phyloP scores from a whole-genome alignment of 306 rosid genomes.

The Hippophae gyantsensis region DNA sequence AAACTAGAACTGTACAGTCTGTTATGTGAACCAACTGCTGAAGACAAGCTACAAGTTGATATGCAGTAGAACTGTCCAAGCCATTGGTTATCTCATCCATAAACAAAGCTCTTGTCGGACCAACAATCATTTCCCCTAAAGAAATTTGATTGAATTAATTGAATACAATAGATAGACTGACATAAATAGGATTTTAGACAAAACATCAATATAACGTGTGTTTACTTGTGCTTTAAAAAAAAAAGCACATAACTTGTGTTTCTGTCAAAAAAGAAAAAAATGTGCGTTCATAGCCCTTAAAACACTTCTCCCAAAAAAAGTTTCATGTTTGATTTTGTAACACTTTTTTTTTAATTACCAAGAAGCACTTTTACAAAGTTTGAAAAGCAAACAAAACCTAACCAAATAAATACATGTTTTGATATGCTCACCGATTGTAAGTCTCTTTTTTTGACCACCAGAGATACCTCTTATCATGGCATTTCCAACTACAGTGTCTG shows the following conservation, averaged over 20 bases:
- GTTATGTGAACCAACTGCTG: conserved; percentile 30
- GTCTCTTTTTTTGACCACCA: conserved; percentile 42
- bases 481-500: conserved; percentile 39
- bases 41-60: conserved; percentile 31
- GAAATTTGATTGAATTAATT: not conserved
- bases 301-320: too few relatives aligned
- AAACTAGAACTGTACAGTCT: conserved; percentile 27
- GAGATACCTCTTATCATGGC: conserved; percentile 40
- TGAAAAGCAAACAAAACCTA: too few relatives aligned
- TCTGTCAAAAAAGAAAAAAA: too few relatives aligned
- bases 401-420: not conserved
- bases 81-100: conserved; percentile 50
- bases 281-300: too few relatives aligned
- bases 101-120: conserved; percentile 31
- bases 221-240: too few relatives aligned
- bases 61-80: conserved; percentile 37
- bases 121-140: conserved; percentile 40
- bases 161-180: not conserved
- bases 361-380: too few relatives aligned
- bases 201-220: too few relatives aligned
- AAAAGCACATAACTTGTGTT: too few relatives aligned
- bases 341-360: too few relatives aligned
- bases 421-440: conserved; percentile 31
- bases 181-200: too few relatives aligned
- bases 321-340: too few relatives aligned